phyloP scores from a whole-genome alignment of 129 eudicot species.

The Saposhnikovia divaricata region DNA sequence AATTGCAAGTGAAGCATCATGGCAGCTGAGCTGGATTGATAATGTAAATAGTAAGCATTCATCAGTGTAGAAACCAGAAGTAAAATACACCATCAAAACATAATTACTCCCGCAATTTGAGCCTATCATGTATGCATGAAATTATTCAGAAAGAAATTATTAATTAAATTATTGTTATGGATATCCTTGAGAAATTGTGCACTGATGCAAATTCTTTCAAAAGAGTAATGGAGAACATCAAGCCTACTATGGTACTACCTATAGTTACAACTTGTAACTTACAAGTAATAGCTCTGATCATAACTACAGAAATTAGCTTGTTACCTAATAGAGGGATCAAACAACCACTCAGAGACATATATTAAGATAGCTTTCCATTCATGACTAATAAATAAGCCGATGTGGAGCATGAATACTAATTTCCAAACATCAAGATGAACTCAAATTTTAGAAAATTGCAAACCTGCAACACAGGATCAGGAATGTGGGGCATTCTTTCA shows the following conservation, averaged over 20 bases:
- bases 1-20: conserved; percentile 98
- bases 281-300: not conserved
- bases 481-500: conserved; percentile 98
- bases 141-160: not conserved
- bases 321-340: not conserved
- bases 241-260: not conserved
- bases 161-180: not conserved
- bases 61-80: not conserved
- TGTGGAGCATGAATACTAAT: not conserved
- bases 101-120: not conserved
- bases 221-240: not conserved
- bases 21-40: conserved; percentile 77
- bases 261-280: too few relatives aligned
- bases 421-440: not conserved
- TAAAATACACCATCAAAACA: conserved; percentile 1
- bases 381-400: not conserved
- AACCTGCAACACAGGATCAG: conserved; percentile 99
- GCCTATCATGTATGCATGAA: not conserved
- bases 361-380: not conserved
- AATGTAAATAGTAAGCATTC: conserved; percentile 4
- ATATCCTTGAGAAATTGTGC: not conserved
- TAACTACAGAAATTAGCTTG: not conserved
- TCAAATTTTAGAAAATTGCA: not conserved
- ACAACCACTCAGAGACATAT: not conserved
- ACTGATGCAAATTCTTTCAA: not conserved